These are phyloP conservation scores for Gynochthodes officinalis DNA, from an alignment of 257 asterid species.

Conservation along the genomic window DNA sequence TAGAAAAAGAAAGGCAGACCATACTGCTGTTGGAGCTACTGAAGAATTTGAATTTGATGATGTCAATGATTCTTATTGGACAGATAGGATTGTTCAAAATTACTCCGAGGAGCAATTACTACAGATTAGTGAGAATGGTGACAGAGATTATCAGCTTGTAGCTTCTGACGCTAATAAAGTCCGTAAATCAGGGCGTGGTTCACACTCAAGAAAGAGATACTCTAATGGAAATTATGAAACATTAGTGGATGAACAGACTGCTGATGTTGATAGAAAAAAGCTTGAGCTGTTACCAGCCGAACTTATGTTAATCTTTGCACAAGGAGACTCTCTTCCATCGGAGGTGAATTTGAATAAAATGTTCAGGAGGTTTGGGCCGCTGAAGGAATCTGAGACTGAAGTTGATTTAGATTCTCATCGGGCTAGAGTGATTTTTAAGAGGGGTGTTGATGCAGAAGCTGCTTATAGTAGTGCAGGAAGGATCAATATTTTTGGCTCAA, in stretches of 20 bases:
- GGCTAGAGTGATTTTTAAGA: constrained; percentile 79
- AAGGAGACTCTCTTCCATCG: constrained; percentile 62
- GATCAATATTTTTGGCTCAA: constrained; percentile 75
- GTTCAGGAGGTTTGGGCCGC: constrained; percentile 85
- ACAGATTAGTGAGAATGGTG: constrained; percentile 45
- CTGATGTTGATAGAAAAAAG: constrained; percentile 45
- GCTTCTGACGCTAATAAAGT: constrained; percentile 35
- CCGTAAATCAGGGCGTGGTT: constrained; percentile 47
- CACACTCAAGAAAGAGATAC: constrained; percentile 55
- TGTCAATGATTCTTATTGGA: constrained; percentile 84
- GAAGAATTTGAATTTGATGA: constrained; percentile 95
- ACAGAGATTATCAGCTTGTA: constrained; percentile 26
- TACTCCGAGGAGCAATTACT: constrained; percentile 59
- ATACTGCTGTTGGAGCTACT: constrained; percentile 40
- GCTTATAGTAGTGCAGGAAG: constrained; percentile 73
- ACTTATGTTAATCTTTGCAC: constrained; percentile 66
- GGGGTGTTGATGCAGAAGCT: constrained; percentile 92
- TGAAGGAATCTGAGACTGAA: constrained; percentile 91
- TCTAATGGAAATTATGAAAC: constrained; percentile 39
- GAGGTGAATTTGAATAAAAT: constrained; percentile 71
- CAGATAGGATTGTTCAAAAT: constrained; percentile 77
- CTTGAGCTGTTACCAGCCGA: constrained; percentile 75
- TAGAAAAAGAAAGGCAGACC: constrained; percentile 53
- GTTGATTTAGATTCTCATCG: constrained; percentile 65
- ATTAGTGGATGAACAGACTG: constrained; percentile 34